Base-by-base conservation (phyloP, 495 filamentous ascomycete species). In the Daldinia vernicosa region DNA sequence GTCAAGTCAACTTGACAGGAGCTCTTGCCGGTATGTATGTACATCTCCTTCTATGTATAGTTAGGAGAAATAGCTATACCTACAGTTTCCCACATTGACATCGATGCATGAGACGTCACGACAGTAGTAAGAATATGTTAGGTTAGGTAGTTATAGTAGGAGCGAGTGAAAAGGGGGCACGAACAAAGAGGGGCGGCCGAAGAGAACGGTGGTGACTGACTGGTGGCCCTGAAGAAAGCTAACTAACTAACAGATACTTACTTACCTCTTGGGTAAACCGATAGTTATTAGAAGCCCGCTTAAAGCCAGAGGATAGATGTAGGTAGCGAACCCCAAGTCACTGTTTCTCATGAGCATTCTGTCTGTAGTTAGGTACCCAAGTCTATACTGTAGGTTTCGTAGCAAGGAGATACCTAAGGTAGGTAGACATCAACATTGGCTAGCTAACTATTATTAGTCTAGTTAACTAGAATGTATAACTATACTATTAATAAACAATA, bases 21-120 rank as follows among this genome's bases (percentile, higher is more conserved):
- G 14, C 24, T 39, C 43, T 53, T 37, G 24, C 35, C 32, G 9
- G 45, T 55, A 35, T 12, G n/a, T n/a, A n/a, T n/a, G n/a, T n/a
- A n/a, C n/a, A 32, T 32, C 53, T 61, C 37, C 53, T 63, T 55
- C 61, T 66, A 19, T 30, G 30, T 59, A 37, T 35, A 63, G 68
- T 45, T 33, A 53, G 51, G 60, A 24, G 43, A 15, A 26, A 30
- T 50, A 45, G 30, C 54, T 17, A 17, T 17, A n/a, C n/a, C n/a
- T n/a, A 53, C 24, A 24, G 15, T 52, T 55, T 15, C 15, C 1
- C 33, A 15, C 59, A 40, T 6, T 47, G 17, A 14, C 15, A 51
- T 62, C 35, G 7, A 56, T 55, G 55, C n/a, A 53, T 22, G 37
- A 28, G 30, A 5, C 14, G 3, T 24, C 6, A 43, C 12, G 28